Evolutionary conservation across 2,329 filamentous ascomycete species (phyloP).

Genomic region (Herpotrichia juniperi): DNA sequence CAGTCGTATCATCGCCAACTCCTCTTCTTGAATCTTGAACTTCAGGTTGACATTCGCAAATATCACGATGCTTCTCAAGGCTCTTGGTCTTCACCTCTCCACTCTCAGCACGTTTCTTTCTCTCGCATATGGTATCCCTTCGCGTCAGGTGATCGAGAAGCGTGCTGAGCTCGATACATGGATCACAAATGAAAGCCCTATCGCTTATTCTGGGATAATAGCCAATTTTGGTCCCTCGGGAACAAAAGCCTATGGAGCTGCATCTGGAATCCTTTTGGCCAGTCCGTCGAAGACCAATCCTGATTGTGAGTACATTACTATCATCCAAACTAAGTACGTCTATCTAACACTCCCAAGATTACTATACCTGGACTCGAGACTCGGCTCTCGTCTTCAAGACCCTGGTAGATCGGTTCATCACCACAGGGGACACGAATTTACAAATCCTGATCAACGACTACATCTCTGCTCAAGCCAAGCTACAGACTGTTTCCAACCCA

Average conservation of each 20-base stretch:
- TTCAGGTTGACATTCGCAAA: background rate
- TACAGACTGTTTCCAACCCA: slow-evolving; percentile 73
- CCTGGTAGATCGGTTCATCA: slow-evolving; percentile 70
- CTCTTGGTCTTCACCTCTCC: background rate
- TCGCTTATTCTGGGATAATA: slow-evolving; percentile 57
- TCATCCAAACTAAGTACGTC: background rate
- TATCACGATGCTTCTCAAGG: background rate
- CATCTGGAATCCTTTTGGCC: slow-evolving; percentile 58
- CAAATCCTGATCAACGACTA: slow-evolving; percentile 71
- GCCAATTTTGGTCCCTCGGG: slow-evolving; percentile 62
- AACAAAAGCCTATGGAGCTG: slow-evolving; percentile 53
- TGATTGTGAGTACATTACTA: slow-evolving; percentile 51
- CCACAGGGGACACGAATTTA: slow-evolving; percentile 61
- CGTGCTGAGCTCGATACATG: slow-evolving; percentile 26
- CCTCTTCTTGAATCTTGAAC: background rate
- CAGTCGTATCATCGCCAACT: background rate
- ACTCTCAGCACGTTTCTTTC: background rate
- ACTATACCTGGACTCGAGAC: slow-evolving; percentile 80
- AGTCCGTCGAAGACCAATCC: slow-evolving; percentile 60
- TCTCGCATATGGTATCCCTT: slow-evolving; percentile 7
- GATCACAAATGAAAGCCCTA: slow-evolving; percentile 51
- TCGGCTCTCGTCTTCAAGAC: slow-evolving; percentile 72
- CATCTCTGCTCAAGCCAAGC: slow-evolving; percentile 67
- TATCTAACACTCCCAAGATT: slow-evolving; percentile 61
- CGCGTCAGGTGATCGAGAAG: slow-evolving; percentile 3